Conservation (phyloP, 192 early-diverging fungal species). For the Coemansia sp. region DNA sequence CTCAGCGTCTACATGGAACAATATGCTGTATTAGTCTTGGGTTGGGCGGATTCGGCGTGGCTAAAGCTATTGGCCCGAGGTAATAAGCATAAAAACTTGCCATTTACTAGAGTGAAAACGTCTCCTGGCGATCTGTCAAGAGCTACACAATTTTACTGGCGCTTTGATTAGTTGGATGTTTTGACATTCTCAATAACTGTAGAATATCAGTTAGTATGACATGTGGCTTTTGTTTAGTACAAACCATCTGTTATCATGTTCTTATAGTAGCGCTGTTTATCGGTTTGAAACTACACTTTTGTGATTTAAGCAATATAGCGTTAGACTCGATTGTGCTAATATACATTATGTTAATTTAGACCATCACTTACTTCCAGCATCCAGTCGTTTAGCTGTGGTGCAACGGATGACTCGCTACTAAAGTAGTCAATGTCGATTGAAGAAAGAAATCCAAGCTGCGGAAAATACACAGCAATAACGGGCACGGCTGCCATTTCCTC, state of each 20-base stretch:
- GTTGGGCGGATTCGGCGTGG: too few species aligned
- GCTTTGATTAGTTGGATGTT: neutral
- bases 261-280: constrained; percentile 46
- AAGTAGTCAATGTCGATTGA: constrained; percentile 25
- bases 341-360: neutral
- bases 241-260: constrained; percentile 31
- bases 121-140: constrained; percentile 82
- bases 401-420: neutral
- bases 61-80: too few species aligned
- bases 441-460: constrained; percentile 48
- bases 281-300: constrained; percentile 45
- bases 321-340: neutral
- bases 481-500: constrained; percentile 19
- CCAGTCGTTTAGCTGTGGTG: constrained; percentile 12
- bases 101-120: constrained; percentile 77
- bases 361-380: constrained; percentile 14
- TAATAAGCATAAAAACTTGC: constrained; percentile 39
- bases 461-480: constrained; percentile 42
- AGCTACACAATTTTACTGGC: too few species aligned
- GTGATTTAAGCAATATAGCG: too few species aligned
- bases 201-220: neutral
- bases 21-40: neutral
- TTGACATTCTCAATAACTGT: too few species aligned
- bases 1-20: constrained; percentile 62
- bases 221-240: neutral